Evolutionary conservation across 208 protist genomes (phyloP), one percentile per base, ranked within the genome.

Genomic region (Endotrypanum monterogeii): DNA sequence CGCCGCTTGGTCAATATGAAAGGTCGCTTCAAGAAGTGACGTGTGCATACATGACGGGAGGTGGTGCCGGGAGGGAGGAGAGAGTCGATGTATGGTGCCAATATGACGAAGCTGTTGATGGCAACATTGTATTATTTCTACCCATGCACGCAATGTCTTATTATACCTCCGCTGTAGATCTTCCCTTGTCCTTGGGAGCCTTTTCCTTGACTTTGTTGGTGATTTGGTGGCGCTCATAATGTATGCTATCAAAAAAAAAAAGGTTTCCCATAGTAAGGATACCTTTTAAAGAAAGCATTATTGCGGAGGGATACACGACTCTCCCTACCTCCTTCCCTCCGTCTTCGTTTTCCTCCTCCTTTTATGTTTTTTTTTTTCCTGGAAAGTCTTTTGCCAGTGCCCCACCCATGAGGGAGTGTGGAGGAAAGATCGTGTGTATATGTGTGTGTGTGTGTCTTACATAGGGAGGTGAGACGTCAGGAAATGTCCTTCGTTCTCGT

Each of bases 1-100:
- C 68, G 89, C 2, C 87, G 84, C 12, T 85, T 98, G 41, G 83
- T 98, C 20, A 86, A 82, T 58, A 94, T 95, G 73, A 89, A 89
- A 71, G 89, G 76, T 9, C 79, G 85, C 52, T 83, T 89, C 44
- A 85, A 80, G 60, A 78, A 78, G 30, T 69, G 68, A 30, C n/a
- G n/a, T 68, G 23, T 20, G 23, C 23, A 28, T 8, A 7, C 37
- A 18, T 9, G 16, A 65, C 60, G 37, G 60, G n/a, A 23, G 23
- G 8, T 5, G 8, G 60, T 30, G 23, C 9, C 35, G 37, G 37
- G 32, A 2, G 20, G 60, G 35, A 11, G 60, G 12, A 30, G 5
- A 14, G 16, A 62, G 23, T 6, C 1, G 7, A 65, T 65, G 37
- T 44, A 48, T 11, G 7, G 37, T 5, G 60, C 32, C 60, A 46